These are phyloP conservation scores for Tulasnella calospora DNA, from an alignment of 768 basidiomycete species.

Conservation along the genomic window DNA sequence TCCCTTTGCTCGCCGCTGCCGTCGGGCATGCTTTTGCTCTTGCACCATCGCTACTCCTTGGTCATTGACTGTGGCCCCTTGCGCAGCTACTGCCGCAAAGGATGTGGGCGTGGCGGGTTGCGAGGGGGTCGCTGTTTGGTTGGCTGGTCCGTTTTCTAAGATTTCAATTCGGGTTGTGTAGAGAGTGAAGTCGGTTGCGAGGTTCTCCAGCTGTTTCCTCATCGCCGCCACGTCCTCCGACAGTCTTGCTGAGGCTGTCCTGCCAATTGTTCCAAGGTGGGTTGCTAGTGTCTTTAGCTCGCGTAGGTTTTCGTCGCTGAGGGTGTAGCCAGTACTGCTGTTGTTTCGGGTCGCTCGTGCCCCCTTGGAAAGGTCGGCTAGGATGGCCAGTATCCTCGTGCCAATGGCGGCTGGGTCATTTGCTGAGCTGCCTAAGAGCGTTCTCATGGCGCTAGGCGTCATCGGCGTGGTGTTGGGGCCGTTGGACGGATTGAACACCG, in stretches of 20 bases:
- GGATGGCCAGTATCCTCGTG: too few relatives aligned
- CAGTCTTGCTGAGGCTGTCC: neutral
- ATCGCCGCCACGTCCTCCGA: neutral
- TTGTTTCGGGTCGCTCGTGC: neutral
- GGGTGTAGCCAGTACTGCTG: neutral
- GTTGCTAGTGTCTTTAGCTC: neutral
- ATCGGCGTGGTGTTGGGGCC: too few relatives aligned
- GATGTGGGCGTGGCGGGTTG: neutral
- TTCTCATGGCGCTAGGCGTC: too few relatives aligned
- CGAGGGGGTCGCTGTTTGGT: neutral
- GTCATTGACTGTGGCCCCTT: neutral
- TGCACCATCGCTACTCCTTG: neutral
- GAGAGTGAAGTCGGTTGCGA: neutral
- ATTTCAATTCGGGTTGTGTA: neutral
- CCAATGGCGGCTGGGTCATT: too few relatives aligned
- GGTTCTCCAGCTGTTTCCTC: neutral
- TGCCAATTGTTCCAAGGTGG: neutral
- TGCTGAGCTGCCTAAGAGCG: too few relatives aligned
- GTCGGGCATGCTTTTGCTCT: neutral
- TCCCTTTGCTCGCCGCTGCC: neutral
- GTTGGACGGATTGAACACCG: too few relatives aligned
- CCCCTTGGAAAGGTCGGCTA: neutral
- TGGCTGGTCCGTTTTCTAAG: neutral
- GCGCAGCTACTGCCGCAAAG: neutral
- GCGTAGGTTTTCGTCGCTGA: neutral